These are phyloP conservation scores for Pistacia atlantica DNA, from an alignment of 345 rosid species.

Conservation along the genomic window DNA sequence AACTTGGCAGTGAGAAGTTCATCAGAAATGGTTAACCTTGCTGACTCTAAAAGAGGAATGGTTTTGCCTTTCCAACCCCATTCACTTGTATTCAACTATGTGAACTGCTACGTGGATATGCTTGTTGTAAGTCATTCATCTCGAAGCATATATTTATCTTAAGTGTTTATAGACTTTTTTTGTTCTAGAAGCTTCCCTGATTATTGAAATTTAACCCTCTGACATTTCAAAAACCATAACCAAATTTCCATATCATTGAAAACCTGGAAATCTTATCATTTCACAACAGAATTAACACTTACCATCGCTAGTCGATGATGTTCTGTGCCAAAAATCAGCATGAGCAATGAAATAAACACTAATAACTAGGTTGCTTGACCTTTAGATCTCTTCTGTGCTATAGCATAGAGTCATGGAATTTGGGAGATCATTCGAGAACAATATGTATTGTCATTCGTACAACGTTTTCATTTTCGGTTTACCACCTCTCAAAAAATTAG, in stretches of 20 bases:
- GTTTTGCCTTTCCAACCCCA: slow-evolving; percentile 87
- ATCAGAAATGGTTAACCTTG: slow-evolving; percentile 22
- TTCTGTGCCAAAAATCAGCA: not conserved
- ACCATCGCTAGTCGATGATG: not conserved
- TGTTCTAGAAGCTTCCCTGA: not conserved
- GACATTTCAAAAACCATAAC: not conserved
- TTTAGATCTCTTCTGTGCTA: no score
- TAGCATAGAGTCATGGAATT: no score
- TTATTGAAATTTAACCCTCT: no score
- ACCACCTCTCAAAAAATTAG: no score
- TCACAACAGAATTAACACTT: not conserved
- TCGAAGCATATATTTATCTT: slow-evolving; percentile 2
- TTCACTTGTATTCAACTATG: slow-evolving; percentile 71
- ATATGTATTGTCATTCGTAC: no score
- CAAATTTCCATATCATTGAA: not conserved
- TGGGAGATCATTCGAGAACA: no score
- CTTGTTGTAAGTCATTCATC: slow-evolving; percentile 60
- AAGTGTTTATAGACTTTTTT: not conserved
- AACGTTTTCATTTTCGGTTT: no score
- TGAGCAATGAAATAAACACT: not conserved
- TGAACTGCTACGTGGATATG: slow-evolving; percentile 87
- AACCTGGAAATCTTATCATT: no score
- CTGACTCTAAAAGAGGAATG: slow-evolving; percentile 62
- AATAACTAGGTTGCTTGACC: no score
- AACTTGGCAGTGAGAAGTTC: slow-evolving; percentile 29